These are phyloP conservation scores for Leptodermis oblonga DNA, from an alignment of 257 asterid genomes.

Conservation along the genomic window DNA sequence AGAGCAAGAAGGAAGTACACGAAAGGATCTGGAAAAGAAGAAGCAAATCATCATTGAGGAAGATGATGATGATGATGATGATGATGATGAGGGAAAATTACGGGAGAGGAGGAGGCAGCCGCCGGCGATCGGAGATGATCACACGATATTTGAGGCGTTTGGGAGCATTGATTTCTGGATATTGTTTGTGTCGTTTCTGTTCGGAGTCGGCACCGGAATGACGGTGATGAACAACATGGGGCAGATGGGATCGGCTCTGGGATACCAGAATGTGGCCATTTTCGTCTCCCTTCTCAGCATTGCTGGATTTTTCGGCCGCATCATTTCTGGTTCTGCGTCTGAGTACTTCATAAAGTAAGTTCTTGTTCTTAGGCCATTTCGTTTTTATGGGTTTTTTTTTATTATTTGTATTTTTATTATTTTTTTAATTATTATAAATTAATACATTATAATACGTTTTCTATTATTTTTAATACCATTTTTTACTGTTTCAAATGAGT, in stretches of 20 bases:
- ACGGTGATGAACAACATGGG: constrained; percentile 23
- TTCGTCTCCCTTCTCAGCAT: constrained; percentile 27
- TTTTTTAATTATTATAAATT: too few species aligned
- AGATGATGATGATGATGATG: neutral
- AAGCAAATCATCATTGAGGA: neutral
- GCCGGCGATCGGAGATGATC: constrained; percentile 20
- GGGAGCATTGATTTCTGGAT: constrained; percentile 21
- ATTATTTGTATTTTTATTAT: too few species aligned
- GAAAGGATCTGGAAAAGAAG: neutral
- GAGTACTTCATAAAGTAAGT: constrained; percentile 25
- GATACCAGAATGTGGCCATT: constrained; percentile 23
- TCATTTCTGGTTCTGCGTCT: constrained; percentile 19
- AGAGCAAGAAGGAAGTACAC: neutral
- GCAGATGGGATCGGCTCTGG: constrained; percentile 24
- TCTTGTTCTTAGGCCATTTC: too few species aligned
- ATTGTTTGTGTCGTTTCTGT: constrained; percentile 25
- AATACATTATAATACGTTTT: too few species aligned
- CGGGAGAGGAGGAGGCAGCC: constrained; percentile 5
- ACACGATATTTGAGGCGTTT: constrained; percentile 20
- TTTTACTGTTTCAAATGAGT: too few species aligned
- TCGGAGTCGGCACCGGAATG: constrained; percentile 28
- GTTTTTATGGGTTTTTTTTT: too few species aligned
- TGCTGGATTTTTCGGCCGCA: constrained; percentile 27
- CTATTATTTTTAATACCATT: too few species aligned
- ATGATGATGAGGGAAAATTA: too few species aligned